phyloP scores from a whole-genome alignment of 2,329 filamentous ascomycete genomes.

The Whalleya microplaca region DNA sequence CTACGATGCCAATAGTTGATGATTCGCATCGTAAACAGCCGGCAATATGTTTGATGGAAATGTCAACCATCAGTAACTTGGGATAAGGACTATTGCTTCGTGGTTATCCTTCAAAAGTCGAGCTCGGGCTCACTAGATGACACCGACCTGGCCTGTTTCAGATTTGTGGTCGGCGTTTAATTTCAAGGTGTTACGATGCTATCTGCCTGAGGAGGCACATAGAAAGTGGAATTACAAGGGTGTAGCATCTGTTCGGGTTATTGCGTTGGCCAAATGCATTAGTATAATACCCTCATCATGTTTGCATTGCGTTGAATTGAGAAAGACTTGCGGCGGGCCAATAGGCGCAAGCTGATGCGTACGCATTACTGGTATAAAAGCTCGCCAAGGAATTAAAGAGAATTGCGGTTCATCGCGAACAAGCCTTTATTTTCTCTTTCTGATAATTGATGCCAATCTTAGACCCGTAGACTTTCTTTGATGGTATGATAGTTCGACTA shows the following conservation, averaged over 20 bases:
- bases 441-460: too few species aligned
- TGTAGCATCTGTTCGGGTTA: background rate
- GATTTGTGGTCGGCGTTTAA: background rate
- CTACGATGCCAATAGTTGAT: background rate
- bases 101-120: background rate
- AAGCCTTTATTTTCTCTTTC: too few species aligned
- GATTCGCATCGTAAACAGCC: too few species aligned
- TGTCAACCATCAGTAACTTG: background rate
- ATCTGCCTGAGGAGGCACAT: background rate
- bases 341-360: too few species aligned
- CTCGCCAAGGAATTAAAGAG: too few species aligned
- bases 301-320: background rate
- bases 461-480: too few species aligned
- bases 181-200: background rate
- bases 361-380: background rate
- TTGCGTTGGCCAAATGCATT: conserved; percentile 5
- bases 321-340: too few species aligned
- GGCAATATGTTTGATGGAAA: background rate
- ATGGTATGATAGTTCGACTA: background rate
- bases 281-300: conserved; percentile 1
- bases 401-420: too few species aligned
- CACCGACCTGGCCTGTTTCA: background rate
- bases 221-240: background rate
- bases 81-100: background rate
- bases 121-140: background rate